These are phyloP conservation scores for Xenoacremonium recifei DNA, from an alignment of 2,329 filamentous ascomycete genomes.

Conservation along the genomic window DNA sequence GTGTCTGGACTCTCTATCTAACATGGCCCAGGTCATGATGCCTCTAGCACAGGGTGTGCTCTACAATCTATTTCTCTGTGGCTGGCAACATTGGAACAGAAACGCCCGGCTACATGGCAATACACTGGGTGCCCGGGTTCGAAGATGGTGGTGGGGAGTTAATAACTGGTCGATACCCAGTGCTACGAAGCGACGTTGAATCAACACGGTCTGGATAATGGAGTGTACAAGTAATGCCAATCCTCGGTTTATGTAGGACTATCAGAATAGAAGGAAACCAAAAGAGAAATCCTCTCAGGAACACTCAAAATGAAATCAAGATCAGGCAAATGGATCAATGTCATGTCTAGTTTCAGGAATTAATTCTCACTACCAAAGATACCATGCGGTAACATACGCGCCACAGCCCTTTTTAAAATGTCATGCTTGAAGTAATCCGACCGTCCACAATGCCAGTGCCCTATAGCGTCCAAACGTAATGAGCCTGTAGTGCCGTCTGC, in stretches of 20 bases:
- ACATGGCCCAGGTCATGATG: constrained; percentile 65
- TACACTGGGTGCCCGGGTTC: constrained; percentile 70
- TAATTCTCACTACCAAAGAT: too few relatives aligned
- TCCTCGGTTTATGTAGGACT: too few relatives aligned
- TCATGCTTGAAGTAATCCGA: constrained; percentile 19
- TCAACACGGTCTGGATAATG: too few relatives aligned
- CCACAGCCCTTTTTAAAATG: constrained; percentile 11
- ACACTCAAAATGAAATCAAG: too few relatives aligned
- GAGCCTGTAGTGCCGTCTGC: constrained; percentile 23
- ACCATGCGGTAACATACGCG: too few relatives aligned
- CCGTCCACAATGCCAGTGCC: constrained; percentile 13
- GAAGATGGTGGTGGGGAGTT: constrained; percentile 93
- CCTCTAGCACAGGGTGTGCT: constrained; percentile 83
- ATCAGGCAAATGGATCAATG: too few relatives aligned
- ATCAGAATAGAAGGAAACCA: too few relatives aligned
- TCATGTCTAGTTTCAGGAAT: too few relatives aligned
- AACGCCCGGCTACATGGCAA: constrained; percentile 74
- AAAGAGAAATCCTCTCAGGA: too few relatives aligned
- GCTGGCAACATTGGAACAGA: constrained; percentile 89
- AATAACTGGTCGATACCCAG: constrained; percentile 82
- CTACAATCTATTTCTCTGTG: constrained; percentile 82
- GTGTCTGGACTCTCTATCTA: background rate
- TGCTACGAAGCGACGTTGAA: constrained; percentile 8
- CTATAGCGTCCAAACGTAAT: constrained; percentile 11
- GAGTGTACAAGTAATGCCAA: too few relatives aligned